Conservation (phyloP, 140 eudicot species). For the Stevia rebaudiana region DNA sequence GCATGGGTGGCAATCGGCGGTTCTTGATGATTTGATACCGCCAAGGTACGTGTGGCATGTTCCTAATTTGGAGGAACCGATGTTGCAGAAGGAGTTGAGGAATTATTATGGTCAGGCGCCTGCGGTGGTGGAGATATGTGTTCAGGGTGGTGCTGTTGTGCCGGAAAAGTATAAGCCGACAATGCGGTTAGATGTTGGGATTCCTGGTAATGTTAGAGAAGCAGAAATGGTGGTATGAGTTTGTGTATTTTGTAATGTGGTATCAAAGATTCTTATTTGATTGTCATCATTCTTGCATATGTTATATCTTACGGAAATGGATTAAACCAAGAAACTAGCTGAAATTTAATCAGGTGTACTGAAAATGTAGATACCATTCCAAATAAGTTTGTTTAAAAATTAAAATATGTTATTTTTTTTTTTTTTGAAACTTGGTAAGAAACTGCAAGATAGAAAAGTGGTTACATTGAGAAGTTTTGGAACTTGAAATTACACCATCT, state of each 20-base stretch:
- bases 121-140: conserved; percentile 83
- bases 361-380: too few species aligned
- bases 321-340: too few species aligned
- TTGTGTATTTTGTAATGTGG: neutral
- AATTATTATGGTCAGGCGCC: conserved; percentile 96
- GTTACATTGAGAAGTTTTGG: too few species aligned
- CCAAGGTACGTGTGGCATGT: conserved; percentile 97
- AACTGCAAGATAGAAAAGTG: too few species aligned
- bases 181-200: conserved; percentile 91
- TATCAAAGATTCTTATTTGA: neutral
- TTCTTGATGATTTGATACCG: conserved; percentile 79
- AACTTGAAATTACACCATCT: too few species aligned
- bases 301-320: too few species aligned
- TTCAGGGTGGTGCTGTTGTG: conserved; percentile 83
- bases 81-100: conserved; percentile 64
- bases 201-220: conserved; percentile 68
- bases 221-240: conserved; percentile 93
- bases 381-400: too few species aligned
- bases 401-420: too few species aligned
- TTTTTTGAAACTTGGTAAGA: too few species aligned
- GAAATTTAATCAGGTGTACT: too few species aligned
- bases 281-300: neutral
- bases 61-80: conserved; percentile 60
- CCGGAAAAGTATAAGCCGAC: conserved; percentile 89
- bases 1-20: conserved; percentile 97